Evolutionary conservation across 176 grass and related monocot genomes (phyloP), one percentile per base, ranked within the genome.

Genomic region (Triticum monococcum): DNA sequence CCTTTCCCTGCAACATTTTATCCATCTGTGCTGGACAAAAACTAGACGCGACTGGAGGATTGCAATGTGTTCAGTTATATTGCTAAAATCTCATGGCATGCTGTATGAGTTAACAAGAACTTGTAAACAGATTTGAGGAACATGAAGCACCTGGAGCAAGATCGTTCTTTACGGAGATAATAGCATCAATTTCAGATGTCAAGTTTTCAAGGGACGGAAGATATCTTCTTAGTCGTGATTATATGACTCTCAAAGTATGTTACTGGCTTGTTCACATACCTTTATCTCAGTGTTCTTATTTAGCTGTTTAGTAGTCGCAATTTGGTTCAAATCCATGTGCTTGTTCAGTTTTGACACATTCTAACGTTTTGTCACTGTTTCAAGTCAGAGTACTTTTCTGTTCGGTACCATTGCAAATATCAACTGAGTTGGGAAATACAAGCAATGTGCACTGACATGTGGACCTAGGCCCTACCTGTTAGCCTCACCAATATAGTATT

Each of bases 191-290:
- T 85, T 97, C 95, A 20, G 92, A 97, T 78, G 82, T 97, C 52
- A 97, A 93, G 54, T 97, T 95, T 89, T 86, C 95, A 38, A 97
- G 89, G 80, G 85, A 93, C 31, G 95, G 95, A 78, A 92, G 92
- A 86, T 65, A 95, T 84, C 91, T 97, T 83, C 95, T 97, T 68
- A 95, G 95, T 77, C 95, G 95, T 84, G 95, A 97, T 89, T 97
- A 97, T 89, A 97, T 97, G 95, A 95, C 92, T 68, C 95, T 97
- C 16, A 97, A 97, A 91, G 95, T 97, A 83, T 33, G 52, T 87
- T 80, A 72, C 22, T 62, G 76, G 3, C 38, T 61, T 75, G 71
- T 77, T 20, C 12, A 57, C 18, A 2, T 56, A 33, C n/a, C 78
- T 30, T 50, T 37, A 79, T 81, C 46, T 79, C 20, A 20, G 17